Evolutionary conservation across 1,284 basidiomycete genomes (phyloP).

Genomic region (Baeospora myosura): DNA sequence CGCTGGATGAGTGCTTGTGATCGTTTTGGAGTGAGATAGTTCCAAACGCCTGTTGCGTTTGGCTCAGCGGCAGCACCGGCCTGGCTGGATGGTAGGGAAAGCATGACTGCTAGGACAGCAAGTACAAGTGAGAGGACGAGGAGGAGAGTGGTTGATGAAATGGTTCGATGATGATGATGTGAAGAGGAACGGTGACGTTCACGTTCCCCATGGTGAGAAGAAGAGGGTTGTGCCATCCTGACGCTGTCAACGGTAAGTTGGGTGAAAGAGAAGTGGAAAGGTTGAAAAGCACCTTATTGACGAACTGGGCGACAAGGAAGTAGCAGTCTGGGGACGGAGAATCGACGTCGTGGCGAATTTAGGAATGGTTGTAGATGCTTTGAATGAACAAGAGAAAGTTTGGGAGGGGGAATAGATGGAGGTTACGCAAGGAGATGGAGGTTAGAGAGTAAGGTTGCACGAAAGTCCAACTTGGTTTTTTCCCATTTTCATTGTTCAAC

Average conservation of each 20-base stretch:
- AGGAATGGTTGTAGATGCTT: slow-evolving; percentile 13
- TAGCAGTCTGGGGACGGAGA: slow-evolving; percentile 46
- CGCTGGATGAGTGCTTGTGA: slow-evolving; percentile 70
- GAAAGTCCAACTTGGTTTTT: slow-evolving; percentile 16
- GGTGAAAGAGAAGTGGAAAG: slow-evolving; percentile 5
- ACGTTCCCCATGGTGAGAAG: slow-evolving; percentile 61
- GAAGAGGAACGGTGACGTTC: slow-evolving; percentile 45
- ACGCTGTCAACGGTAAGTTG: slow-evolving; percentile 26
- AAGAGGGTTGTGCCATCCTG: slow-evolving; percentile 82
- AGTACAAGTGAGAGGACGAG: slow-evolving; percentile 76
- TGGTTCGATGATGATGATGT: slow-evolving; percentile 74
- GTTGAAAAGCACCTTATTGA: slow-evolving; percentile 29
- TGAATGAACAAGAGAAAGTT: slow-evolving; percentile 13
- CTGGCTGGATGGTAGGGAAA: slow-evolving; percentile 60
- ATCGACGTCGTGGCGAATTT: slow-evolving; percentile 53
- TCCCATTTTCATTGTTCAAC: too few relatives aligned
- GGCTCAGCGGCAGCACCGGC: slow-evolving; percentile 29
- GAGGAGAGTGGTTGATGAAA: slow-evolving; percentile 80
- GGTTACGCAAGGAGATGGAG: slow-evolving; percentile 16
- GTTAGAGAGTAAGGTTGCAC: slow-evolving; percentile 14
- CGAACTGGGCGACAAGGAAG: slow-evolving; percentile 75
- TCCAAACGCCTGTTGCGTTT: slow-evolving; percentile 49
- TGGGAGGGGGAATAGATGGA: too few relatives aligned
- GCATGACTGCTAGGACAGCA: slow-evolving; percentile 77
- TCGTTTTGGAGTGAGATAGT: slow-evolving; percentile 70